phyloP scores from a whole-genome alignment of 805 yeast genomes.

The Sugiyamaella floridensis region DNA sequence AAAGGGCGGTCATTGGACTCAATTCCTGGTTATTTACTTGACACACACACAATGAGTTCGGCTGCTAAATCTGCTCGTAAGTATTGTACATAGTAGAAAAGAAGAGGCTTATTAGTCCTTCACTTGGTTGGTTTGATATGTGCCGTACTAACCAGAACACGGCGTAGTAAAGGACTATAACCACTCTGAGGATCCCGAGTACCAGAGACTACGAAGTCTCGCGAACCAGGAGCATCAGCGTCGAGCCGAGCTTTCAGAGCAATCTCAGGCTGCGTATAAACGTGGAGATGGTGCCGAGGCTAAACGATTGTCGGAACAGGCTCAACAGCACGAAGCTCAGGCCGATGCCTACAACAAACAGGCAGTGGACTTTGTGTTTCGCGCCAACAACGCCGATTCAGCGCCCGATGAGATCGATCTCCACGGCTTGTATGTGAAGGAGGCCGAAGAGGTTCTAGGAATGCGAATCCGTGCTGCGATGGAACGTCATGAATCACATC shows the following conservation, averaged over 20 bases:
- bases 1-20: too few species aligned
- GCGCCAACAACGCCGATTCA: slow-evolving; percentile 84
- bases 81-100: background rate
- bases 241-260: slow-evolving; percentile 46
- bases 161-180: slow-evolving; percentile 26
- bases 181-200: slow-evolving; percentile 38
- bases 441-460: slow-evolving; percentile 72
- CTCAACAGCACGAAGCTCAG: slow-evolving; percentile 49
- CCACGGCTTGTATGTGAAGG: slow-evolving; percentile 86
- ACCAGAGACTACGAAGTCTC: slow-evolving; percentile 51
- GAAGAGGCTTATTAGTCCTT: background rate
- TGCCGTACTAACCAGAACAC: background rate
- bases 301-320: slow-evolving; percentile 59
- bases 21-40: background rate
- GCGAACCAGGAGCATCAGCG: slow-evolving; percentile 64
- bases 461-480: slow-evolving; percentile 64
- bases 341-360: slow-evolving; percentile 66
- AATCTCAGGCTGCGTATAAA: slow-evolving; percentile 73
- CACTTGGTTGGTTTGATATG: background rate
- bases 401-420: slow-evolving; percentile 80
- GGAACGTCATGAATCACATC: slow-evolving; percentile 47
- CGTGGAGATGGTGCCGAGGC: slow-evolving; percentile 70
- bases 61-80: slow-evolving; percentile 8
- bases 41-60: slow-evolving; percentile 4
- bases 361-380: slow-evolving; percentile 82